Base-by-base conservation (phyloP, 2,329 filamentous ascomycete species). In the Acrodontium crateriforme region DNA sequence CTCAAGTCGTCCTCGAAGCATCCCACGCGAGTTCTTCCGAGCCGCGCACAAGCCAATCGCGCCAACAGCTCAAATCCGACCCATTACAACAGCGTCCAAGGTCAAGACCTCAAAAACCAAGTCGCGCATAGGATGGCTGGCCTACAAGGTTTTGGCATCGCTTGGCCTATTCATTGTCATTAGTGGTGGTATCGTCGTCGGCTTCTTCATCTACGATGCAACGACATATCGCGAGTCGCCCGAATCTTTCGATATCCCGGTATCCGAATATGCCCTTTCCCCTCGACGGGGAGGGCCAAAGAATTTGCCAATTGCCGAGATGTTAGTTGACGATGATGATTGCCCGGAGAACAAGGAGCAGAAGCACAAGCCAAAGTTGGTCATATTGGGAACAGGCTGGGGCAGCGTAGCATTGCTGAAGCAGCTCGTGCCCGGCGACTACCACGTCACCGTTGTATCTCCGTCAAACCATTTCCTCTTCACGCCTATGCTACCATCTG, bases 381-480 rank as follows among this genome's bases (percentile, higher is more conserved):
- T 98, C 21, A 79, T 98, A 33, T 59, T 98, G 18, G 89, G 89
- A 12, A 85, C 85, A 10, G 89, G 89, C 24, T 98, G 89, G 89
- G 89, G 85, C 29, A 83, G 83, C 45, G 80, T 98, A 35, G 82
- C 87, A 4, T 61, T 98, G 34, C 60, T 98, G 42, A 98, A 98
- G 60, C 78, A 82, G 37, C 58, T 98, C 37, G 79, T 87, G 37
- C 77, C 84, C 0, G 82, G 85, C 9, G 82, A 94, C 44, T 98
- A 94, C 51, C 85, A 98, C 54, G 77, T 98, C 41, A 95, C 87
- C 4, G 78, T 98, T 20, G 78, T 98, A 23, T 92, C 84, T 9
- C 87, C 89, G 0, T 79, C 79, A 18, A 95, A 95, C 47, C 93
- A 95, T 59, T 98, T 98, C 59, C 61, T 98, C 17, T 98, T 98